phyloP scores from a whole-genome alignment of 2,329 filamentous ascomycete species.

The Aspergillus amoenus region DNA sequence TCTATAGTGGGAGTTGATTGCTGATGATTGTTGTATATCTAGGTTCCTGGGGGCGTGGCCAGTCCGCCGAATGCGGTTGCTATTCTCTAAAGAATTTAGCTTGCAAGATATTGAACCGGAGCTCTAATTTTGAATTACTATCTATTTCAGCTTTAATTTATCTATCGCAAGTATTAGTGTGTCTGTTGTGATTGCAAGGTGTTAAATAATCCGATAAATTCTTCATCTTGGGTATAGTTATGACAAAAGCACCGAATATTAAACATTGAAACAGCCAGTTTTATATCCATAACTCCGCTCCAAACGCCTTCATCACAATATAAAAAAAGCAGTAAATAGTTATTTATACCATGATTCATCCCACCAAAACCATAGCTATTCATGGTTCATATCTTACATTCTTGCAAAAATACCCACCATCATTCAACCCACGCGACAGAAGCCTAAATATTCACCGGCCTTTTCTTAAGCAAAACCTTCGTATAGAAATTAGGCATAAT shows the following conservation, averaged over 20 bases:
- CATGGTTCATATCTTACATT: background rate
- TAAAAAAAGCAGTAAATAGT: no score
- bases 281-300: no score
- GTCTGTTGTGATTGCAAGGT: no score
- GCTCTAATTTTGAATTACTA: no score
- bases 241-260: no score
- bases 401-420: background rate
- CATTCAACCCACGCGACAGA: background rate
- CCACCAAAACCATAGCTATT: background rate
- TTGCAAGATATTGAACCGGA: background rate
- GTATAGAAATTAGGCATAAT: constrained; percentile 26
- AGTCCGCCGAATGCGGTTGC: constrained; percentile 49
- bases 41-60: constrained; percentile 47
- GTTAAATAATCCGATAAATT: no score
- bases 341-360: background rate
- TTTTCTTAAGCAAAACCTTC: constrained; percentile 24
- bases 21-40: background rate
- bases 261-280: no score
- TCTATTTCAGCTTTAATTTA: no score
- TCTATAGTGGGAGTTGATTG: background rate
- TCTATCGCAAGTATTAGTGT: no score
- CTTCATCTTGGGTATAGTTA: no score
- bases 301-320: no score
- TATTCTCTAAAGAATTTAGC: constrained; percentile 34
- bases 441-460: constrained; percentile 3